These are phyloP conservation scores for Gloeostereum incarnatum DNA, from an alignment of 768 basidiomycete genomes.

Conservation along the genomic window DNA sequence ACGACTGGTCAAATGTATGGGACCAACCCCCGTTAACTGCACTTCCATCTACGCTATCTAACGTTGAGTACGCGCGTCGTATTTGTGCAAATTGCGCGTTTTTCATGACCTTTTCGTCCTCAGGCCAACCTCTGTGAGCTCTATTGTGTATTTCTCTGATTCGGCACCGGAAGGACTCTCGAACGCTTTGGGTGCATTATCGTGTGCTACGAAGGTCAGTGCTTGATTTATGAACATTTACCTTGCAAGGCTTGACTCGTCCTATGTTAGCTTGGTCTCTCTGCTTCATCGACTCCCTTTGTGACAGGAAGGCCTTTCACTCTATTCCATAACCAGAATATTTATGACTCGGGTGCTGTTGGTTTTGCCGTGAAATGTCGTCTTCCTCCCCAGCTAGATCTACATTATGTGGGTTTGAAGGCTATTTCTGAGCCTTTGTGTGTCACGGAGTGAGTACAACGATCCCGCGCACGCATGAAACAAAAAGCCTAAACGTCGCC, in stretches of 20 bases:
- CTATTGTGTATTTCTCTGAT: conserved; percentile 50
- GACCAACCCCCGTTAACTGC: conserved; percentile 15
- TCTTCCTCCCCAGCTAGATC: conserved; percentile 16
- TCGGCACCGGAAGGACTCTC: conserved; percentile 46
- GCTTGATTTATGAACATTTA: background rate
- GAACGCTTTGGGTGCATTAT: conserved; percentile 31
- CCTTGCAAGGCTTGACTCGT: conserved; percentile 1
- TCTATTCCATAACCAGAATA: conserved; percentile 45
- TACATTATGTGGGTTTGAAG: conserved; percentile 27
- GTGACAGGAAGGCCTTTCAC: conserved; percentile 69
- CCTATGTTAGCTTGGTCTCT: conserved; percentile 45
- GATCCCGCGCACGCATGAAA: conserved; percentile 1
- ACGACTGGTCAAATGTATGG: conserved; percentile 50
- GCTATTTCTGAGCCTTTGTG: conserved; percentile 35
- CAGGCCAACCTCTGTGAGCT: conserved; percentile 19
- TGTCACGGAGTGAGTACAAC: conserved; percentile 40
- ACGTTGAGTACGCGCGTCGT: conserved; percentile 22
- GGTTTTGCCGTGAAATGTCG: conserved; percentile 41
- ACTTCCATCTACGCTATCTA: conserved; percentile 29
- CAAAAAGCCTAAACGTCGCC: no score
- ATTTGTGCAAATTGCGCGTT: conserved; percentile 1
- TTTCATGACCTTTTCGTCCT: conserved; percentile 10
- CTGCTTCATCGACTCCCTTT: conserved; percentile 72
- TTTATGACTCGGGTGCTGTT: conserved; percentile 59
- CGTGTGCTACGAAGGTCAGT: conserved; percentile 39